Evolutionary conservation across 306 rosid species (phyloP).

Genomic region (Corylus heterophylla): DNA sequence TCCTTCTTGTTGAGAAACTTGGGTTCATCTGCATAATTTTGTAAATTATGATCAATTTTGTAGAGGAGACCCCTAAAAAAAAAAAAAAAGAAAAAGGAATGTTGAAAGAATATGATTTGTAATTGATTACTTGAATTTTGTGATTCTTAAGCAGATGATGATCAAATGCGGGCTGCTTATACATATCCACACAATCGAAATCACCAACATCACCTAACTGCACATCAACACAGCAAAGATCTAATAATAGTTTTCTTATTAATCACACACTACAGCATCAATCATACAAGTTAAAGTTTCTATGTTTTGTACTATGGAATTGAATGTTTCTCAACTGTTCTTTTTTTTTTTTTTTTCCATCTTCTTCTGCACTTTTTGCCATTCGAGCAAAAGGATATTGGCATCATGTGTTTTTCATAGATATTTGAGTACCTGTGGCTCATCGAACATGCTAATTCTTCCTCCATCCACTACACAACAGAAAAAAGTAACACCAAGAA

Average conservation of each 20-base stretch:
- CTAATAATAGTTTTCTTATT: not conserved
- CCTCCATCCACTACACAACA: not conserved
- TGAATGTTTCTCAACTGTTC: no score
- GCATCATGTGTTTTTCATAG: not conserved
- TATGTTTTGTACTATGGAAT: no score
- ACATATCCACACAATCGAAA: conserved; percentile 32
- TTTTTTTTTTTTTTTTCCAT: not conserved
- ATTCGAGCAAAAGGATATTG: not conserved
- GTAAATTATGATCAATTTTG: not conserved
- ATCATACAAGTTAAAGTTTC: not conserved
- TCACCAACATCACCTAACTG: not conserved
- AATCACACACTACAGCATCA: not conserved
- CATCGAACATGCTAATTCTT: not conserved
- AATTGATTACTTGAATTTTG: conserved; percentile 20
- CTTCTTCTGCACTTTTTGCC: not conserved
- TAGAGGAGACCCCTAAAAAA: not conserved
- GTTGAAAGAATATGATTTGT: not conserved
- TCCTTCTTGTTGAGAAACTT: not conserved
- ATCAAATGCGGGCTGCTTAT: conserved; percentile 32
- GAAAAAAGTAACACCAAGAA: not conserved
- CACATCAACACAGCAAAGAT: not conserved
- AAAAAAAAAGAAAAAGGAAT: not conserved
- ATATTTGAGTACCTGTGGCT: not conserved
- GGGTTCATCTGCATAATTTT: conserved; percentile 10
- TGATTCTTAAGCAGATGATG: conserved; percentile 37